Evolutionary conservation across 2,329 filamentous ascomycete species (phyloP), one percentile per base, ranked within the genome.

Genomic region (Rutstroemia sp.): DNA sequence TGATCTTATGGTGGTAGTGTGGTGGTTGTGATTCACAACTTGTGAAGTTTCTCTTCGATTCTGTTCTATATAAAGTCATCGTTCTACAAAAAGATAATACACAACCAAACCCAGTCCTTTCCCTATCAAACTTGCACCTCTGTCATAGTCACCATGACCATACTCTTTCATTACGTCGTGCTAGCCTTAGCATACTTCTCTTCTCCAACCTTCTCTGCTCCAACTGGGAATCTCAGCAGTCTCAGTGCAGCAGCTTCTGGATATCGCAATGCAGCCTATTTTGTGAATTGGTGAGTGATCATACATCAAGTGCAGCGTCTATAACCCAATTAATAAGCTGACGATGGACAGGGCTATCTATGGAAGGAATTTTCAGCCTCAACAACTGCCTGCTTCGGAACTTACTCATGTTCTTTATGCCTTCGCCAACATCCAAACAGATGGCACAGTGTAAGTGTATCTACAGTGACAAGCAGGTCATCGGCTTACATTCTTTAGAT

Each of bases 381-480:
- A 86, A 51, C 77, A 89, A 63, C 77, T 95, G 8, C 86, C 86
- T 0, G 81, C 77, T 2, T 76, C 81, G 2, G 76, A 89, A 60
- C 73, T 95, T 51, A 92, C 87, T 0, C 88, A 94, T 64, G 76
- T 95, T 1, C 77, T 95, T 2, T 95, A 82, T 66, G 80, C 90
- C 2, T 96, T 96, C 71, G 87, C 89, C 65, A 92, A 95, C 67
- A 71, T 95, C 17, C 75, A 76, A 8, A 69, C 80, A 0, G 81
- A 86, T 53, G 91, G 91, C 36, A 86, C 88, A 64, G 87, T 92
- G 72, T 86, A 78, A 67, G 77, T 69, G 19, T 21, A 25, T 19
- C 7, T 10, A 17, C 14, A 10, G 88, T 89, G 70, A 88, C 90
- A 67, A 17, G 14, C 49, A 6, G 34, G 7, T 21, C 36, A 21